Percentiles rank a stretch among this genome's conserved stretches.
These are phyloP conservation scores for Chara braunii DNA, from an alignment of 139 green algal species.

Conservation along the genomic window DNA sequence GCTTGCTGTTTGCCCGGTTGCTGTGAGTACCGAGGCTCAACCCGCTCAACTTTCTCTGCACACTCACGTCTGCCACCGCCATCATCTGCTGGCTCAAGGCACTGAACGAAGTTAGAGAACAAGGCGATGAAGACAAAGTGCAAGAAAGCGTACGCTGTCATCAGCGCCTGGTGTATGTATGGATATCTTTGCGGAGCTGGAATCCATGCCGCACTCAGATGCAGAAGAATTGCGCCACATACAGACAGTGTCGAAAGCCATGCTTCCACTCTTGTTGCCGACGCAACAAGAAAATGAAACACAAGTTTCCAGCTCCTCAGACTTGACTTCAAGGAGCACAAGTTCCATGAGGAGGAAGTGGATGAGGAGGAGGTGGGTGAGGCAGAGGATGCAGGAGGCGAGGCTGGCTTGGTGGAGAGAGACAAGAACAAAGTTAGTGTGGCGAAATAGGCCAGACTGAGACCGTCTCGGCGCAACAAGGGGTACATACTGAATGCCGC, in stretches of 20 bases:
- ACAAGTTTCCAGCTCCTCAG: not conserved
- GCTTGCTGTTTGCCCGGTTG: too few species aligned
- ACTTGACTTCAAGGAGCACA: not conserved
- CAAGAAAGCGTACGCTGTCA: conserved; percentile 20
- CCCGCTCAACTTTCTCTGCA: too few species aligned
- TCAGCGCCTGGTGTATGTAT: conserved; percentile 30
- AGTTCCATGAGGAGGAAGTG: not conserved
- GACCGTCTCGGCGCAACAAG: conserved; percentile 73
- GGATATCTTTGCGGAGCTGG: conserved; percentile 6
- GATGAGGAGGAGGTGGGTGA: not conserved
- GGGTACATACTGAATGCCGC: conserved; percentile 80
- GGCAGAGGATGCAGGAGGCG: not conserved
- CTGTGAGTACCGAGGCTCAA: too few species aligned
- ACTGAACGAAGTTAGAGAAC: too few species aligned
- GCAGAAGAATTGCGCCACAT: not conserved
- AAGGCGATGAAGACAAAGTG: too few species aligned
- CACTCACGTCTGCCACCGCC: too few species aligned
- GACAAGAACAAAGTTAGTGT: conserved; percentile 10
- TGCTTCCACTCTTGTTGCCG: too few species aligned
- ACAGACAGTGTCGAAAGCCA: not conserved
- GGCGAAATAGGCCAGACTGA: conserved; percentile 58
- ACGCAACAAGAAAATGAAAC: not conserved
- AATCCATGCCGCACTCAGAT: not conserved
- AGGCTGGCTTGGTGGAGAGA: not conserved
- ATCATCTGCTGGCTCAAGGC: too few species aligned